Conservation (phyloP, 192 early-diverging fungal species). For the Cladochytrium replicatum region DNA sequence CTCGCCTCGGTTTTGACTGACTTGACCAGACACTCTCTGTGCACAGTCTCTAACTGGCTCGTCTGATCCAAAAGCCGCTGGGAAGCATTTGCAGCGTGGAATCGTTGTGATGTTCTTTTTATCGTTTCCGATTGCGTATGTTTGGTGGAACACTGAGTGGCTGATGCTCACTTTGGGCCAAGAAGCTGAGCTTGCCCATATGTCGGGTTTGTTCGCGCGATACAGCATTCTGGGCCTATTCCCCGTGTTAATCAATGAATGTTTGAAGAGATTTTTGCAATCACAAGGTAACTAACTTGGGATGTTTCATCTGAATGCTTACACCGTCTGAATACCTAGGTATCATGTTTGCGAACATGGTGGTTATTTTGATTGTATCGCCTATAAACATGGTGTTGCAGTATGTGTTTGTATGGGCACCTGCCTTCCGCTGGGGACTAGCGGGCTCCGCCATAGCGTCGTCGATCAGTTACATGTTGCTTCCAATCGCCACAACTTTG, state of each 20-base stretch:
- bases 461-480: slow-evolving; percentile 63
- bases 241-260: slow-evolving; percentile 72
- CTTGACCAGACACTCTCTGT: no score
- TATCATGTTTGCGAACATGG: slow-evolving; percentile 79
- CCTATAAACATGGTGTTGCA: slow-evolving; percentile 67
- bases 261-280: slow-evolving; percentile 76
- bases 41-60: no score
- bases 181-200: slow-evolving; percentile 52
- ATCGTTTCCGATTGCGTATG: slow-evolving; percentile 56
- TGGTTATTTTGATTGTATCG: slow-evolving; percentile 57
- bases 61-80: slow-evolving; percentile 31
- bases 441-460: slow-evolving; percentile 79
- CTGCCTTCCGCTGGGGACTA: slow-evolving; percentile 54
- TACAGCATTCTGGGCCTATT: slow-evolving; percentile 62
- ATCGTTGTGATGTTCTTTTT: slow-evolving; percentile 62
- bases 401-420: slow-evolving; percentile 72
- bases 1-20: no score
- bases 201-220: slow-evolving; percentile 61
- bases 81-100: slow-evolving; percentile 49
- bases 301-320: no score
- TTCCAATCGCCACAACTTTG: slow-evolving; percentile 50
- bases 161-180: slow-evolving; percentile 64
- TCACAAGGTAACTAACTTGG: slow-evolving; percentile 62
- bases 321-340: no score
- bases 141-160: slow-evolving; percentile 63